These are phyloP conservation scores for Phytophthora sojae DNA, from an alignment of 352 stramenopile species.

Conservation along the genomic window DNA sequence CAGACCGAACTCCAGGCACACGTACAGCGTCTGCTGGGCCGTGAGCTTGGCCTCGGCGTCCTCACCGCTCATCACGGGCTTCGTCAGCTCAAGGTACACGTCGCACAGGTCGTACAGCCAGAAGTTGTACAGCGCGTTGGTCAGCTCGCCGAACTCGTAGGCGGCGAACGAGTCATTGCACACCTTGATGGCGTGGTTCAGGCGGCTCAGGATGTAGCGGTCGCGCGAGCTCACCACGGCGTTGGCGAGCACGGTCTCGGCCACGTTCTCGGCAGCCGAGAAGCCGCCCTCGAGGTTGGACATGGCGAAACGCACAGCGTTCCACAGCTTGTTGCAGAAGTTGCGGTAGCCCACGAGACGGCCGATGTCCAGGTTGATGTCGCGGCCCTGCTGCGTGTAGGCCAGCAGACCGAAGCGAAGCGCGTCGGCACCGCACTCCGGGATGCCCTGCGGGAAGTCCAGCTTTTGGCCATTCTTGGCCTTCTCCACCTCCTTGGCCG, in stretches of 20 bases:
- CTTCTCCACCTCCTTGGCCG: constrained; percentile 96
- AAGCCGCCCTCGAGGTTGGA: constrained; percentile 93
- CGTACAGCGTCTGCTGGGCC: constrained; percentile 86
- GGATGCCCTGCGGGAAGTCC: constrained; percentile 99
- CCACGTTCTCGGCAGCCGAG: constrained; percentile 58
- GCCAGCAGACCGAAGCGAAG: constrained; percentile 98
- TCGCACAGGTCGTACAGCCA: constrained; percentile 99
- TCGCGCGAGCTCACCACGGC: constrained; percentile 70
- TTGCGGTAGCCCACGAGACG: constrained; percentile 98
- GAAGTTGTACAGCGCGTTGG: constrained; percentile 96
- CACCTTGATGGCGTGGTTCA: constrained; percentile 77
- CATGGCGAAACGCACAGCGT: constrained; percentile 98
- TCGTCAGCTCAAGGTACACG: constrained; percentile 99
- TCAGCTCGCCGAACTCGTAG: constrained; percentile 97
- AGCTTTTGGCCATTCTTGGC: constrained; percentile 97
- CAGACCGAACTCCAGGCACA: constrained; percentile 84
- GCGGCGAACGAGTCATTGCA: constrained; percentile 88
- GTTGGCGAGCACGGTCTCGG: constrained; percentile 71
- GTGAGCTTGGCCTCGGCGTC: constrained; percentile 76
- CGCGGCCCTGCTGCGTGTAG: constrained; percentile 94
- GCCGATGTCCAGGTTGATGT: constrained; percentile 99
- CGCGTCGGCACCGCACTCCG: constrained; percentile 98
- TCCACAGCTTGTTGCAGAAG: constrained; percentile 99
- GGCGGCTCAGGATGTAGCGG: constrained; percentile 86
- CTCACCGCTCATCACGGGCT: constrained; percentile 94